Conservation (phyloP, 768 basidiomycete species). For the Hygrocybe punicea region DNA sequence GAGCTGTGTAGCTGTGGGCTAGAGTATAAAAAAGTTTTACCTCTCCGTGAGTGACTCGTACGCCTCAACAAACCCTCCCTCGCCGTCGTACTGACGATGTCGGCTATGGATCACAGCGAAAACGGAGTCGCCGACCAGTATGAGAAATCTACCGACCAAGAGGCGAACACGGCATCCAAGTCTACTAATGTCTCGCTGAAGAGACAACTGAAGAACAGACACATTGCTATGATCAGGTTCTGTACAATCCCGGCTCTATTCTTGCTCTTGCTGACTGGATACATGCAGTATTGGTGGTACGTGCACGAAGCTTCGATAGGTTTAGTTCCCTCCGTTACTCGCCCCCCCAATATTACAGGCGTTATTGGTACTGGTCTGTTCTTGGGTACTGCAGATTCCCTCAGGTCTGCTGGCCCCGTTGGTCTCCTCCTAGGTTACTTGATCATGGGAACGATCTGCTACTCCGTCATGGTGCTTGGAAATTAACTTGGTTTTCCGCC, state of each 20-base stretch:
- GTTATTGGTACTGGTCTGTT: constrained; percentile 51
- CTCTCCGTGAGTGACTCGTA: too few relatives aligned
- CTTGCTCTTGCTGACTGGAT: neutral
- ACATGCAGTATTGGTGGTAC: constrained; percentile 56
- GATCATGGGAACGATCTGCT: constrained; percentile 63
- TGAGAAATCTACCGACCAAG: neutral
- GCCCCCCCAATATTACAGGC: neutral
- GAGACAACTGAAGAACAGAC: constrained; percentile 70
- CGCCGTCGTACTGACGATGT: too few relatives aligned
- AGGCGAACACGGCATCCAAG: neutral
- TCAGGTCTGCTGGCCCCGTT: constrained; percentile 61
- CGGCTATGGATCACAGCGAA: too few relatives aligned
- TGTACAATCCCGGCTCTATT: neutral
- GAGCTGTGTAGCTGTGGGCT: too few relatives aligned
- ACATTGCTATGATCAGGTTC: constrained; percentile 79
- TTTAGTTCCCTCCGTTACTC: constrained; percentile 7
- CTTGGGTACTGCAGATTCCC: constrained; percentile 54
- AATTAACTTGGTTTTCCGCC: neutral
- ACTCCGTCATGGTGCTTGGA: constrained; percentile 60
- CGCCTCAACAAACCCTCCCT: too few relatives aligned
- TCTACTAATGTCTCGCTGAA: constrained; percentile 36
- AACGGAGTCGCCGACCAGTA: neutral
- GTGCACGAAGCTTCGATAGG: constrained; percentile 51
- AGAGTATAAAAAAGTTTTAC: too few relatives aligned
- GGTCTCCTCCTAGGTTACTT: constrained; percentile 71